A percentile compares a stretch with the other conserved stretches of the same genome.
Conservation (phyloP, 2,329 filamentous ascomycete genomes). For the Verticillium tricorpus region DNA sequence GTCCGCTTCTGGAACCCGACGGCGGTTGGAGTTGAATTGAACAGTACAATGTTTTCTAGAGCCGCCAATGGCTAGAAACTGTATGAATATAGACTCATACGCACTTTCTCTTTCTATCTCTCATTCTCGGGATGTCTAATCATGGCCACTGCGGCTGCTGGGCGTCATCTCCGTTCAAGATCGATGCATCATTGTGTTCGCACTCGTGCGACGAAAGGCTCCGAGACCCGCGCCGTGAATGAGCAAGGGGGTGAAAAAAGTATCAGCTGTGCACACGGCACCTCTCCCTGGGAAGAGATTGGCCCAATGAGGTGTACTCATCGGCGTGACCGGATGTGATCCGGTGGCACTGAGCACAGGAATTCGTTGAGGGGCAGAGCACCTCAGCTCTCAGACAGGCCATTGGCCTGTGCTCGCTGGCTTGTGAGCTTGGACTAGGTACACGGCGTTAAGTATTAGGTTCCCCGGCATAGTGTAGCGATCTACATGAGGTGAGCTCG, state of each 20-base stretch:
- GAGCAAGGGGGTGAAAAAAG: not conserved
- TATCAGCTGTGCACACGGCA: not conserved
- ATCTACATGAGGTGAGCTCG: not conserved
- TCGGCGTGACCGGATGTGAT: not conserved
- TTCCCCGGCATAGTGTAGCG: not conserved
- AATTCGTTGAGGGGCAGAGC: not conserved
- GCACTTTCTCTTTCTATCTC: no score
- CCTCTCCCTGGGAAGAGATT: not conserved
- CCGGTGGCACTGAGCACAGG: not conserved
- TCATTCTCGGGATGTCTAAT: no score
- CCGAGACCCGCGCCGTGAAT: not conserved
- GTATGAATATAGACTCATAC: no score
- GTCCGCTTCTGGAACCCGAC: not conserved
- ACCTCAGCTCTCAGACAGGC: not conserved
- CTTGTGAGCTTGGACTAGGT: not conserved
- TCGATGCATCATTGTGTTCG: not conserved
- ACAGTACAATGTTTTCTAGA: not conserved
- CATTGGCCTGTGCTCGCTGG: not conserved
- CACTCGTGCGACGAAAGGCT: not conserved
- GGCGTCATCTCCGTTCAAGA: not conserved
- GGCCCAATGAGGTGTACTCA: not conserved
- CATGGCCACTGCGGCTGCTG: not conserved
- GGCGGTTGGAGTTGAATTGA: not conserved
- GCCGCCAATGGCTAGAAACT: not conserved
- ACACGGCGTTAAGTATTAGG: not conserved